A percentile compares a stretch with the other conserved stretches of the same genome.
Evolutionary conservation across 2,329 filamentous ascomycete species (phyloP).

Genomic region (Ambrosiella beaveri): DNA sequence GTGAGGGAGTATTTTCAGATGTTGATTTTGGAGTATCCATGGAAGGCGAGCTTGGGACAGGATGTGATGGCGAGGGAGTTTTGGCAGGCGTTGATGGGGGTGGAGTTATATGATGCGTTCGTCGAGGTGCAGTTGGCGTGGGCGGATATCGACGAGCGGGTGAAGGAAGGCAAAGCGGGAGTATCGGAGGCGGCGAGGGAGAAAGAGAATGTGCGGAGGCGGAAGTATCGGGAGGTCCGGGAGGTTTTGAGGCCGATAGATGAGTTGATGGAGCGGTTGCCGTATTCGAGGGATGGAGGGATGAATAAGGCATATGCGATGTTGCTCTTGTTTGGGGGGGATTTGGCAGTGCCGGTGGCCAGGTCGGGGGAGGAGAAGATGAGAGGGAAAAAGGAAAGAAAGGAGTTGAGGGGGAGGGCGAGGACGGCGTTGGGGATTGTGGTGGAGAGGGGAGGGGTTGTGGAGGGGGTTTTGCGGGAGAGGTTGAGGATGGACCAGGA

Average conservation of each 20-base stretch:
- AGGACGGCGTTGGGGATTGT: conserved; percentile 24
- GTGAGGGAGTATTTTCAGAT: conserved; percentile 53
- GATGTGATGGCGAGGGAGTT: conserved; percentile 44
- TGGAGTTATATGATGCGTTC: conserved; percentile 63
- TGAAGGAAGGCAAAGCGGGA: background rate
- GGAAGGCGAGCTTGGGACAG: conserved; percentile 39
- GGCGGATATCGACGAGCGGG: conserved; percentile 8
- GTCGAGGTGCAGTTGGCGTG: conserved; percentile 33
- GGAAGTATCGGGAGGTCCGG: background rate
- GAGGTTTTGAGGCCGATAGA: conserved; percentile 55
- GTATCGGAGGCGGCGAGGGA: background rate
- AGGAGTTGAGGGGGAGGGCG: conserved; percentile 21
- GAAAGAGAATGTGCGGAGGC: background rate
- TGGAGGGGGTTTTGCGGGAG: conserved; percentile 20
- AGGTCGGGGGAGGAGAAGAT: conserved; percentile 17
- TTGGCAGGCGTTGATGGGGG: conserved; percentile 61
- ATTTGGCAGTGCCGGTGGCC: conserved; percentile 36
- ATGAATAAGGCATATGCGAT: conserved; percentile 57
- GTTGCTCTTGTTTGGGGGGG: conserved; percentile 56
- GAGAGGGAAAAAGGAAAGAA: conserved; percentile 10
- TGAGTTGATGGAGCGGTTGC: conserved; percentile 47
- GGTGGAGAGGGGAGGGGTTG: conserved; percentile 17
- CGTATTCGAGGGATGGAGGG: conserved; percentile 49
- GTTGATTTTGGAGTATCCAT: conserved; percentile 60
- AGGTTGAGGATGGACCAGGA: conserved; percentile 16